Evolutionary conservation across 139 green algal genomes (phyloP), one percentile per base, ranked within the genome.

Genomic region (Ettlia oleoabundans): DNA sequence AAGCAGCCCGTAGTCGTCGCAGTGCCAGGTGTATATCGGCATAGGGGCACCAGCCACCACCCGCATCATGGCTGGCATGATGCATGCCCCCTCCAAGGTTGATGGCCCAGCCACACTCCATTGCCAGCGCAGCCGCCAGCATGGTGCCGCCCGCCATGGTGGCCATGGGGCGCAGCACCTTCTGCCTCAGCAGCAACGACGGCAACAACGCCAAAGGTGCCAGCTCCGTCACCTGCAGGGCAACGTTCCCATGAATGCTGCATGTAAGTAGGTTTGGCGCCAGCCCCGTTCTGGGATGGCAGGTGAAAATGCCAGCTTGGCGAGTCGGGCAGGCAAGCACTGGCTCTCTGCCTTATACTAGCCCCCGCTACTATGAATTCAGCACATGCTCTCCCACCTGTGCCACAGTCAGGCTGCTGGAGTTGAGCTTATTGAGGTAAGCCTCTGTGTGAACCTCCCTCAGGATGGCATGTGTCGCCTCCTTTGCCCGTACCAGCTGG

Each of bases 1-100:
- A 78, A 1, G 62, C 67, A 6, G 69, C 37, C 42, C 90, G 82
- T 32, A 94, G 70, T 21, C 83, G 80, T 30, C 84, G 73, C 19
- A 96, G 32, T 1, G 90, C 92, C 38, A 95, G 68, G 9, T 76
- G 81, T 13, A 95, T 86, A 79, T 97, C 93, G 51, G 84, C 86
- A 81, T 93, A 97, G 0, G 88, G 81, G 74, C 92, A 97, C 92
- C 75, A 81, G 58, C 75, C 75, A 28, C 75, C 75, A 21, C 75
- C 75, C 41, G 86, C 53, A 26, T 87, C 76, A 33, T 53, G 67
- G 40, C 71, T 71, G 4, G 92, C 93, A 68, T 97, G 94, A 74
- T 96, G 93, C 91, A 96, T 94, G 73, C 93, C 93, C 24, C 93
- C 93, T 4, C 93, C 93, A 7, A 97, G 10, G 71, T 97, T 96